phyloP scores from a whole-genome alignment of 805 yeast genomes.

The Cyberlindnera nakhonratchasimensis region DNA sequence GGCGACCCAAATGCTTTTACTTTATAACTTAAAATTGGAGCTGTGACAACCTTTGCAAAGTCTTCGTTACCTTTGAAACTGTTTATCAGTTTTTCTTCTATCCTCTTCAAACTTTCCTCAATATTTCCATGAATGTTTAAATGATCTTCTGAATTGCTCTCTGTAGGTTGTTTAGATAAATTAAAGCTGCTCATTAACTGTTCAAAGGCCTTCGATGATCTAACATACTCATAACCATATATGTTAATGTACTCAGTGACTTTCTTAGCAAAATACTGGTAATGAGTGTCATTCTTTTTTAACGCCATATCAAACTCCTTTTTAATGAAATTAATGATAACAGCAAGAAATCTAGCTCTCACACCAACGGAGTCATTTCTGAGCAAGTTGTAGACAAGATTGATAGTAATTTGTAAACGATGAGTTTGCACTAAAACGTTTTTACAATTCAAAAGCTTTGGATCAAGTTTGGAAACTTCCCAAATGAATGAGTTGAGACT shows the following conservation, averaged over 20 bases:
- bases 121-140: constrained; percentile 17
- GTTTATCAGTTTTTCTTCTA: constrained; percentile 15
- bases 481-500: constrained; percentile 20
- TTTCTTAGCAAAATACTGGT: constrained; percentile 15
- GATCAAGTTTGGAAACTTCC: constrained; percentile 21
- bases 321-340: constrained; percentile 16
- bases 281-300: constrained; percentile 4
- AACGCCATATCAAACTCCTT: constrained; percentile 13
- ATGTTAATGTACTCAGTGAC: constrained; percentile 19
- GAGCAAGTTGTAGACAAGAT: constrained; percentile 18
- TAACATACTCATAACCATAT: constrained; percentile 18
- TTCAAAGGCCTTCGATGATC: constrained; percentile 14
- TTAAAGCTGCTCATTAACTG: constrained; percentile 11
- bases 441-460: constrained; percentile 11
- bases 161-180: constrained; percentile 8
- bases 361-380: constrained; percentile 10
- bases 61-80: constrained; percentile 11
- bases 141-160: constrained; percentile 9
- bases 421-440: constrained; percentile 20
- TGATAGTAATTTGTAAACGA: constrained; percentile 19
- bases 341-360: constrained; percentile 16
- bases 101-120: constrained; percentile 14
- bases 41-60: constrained; percentile 9
- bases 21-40: constrained; percentile 6
- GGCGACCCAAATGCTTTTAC: constrained; percentile 8